Percentiles rank a stretch among this genome's conserved stretches.
Evolutionary conservation across 352 stramenopile genomes (phyloP).

Genomic region (Phytophthora sp.): DNA sequence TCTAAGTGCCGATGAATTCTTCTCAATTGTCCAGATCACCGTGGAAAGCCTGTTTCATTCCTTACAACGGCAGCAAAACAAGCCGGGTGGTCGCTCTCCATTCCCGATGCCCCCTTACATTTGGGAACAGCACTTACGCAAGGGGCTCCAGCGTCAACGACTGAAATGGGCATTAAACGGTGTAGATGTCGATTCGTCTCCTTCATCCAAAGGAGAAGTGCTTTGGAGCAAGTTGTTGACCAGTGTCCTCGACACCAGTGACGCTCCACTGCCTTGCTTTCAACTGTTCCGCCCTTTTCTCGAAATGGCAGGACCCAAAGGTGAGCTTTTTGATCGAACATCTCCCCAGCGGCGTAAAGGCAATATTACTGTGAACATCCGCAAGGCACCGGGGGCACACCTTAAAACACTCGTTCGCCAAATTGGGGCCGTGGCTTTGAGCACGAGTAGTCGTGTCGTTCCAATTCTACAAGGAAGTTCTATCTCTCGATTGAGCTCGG

Average conservation of each 20-base stretch:
- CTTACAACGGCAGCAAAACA: slow-evolving; percentile 6
- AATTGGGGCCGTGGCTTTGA: slow-evolving; percentile 4
- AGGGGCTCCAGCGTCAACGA: slow-evolving; percentile 14
- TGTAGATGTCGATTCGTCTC: not conserved
- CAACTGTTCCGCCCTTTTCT: slow-evolving; percentile 22
- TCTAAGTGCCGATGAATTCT: slow-evolving; percentile 23
- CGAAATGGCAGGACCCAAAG: slow-evolving; percentile 25
- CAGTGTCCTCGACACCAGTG: slow-evolving; percentile 8
- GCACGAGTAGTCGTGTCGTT: slow-evolving; percentile 9
- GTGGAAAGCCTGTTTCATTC: slow-evolving; percentile 14
- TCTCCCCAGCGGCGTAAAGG: not conserved
- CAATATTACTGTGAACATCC: not conserved
- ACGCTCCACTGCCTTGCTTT: slow-evolving; percentile 16
- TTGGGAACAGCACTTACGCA: slow-evolving; percentile 20
- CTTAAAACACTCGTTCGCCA: slow-evolving; percentile 9
- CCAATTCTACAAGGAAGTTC: slow-evolving; percentile 6
- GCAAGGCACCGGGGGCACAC: not conserved
- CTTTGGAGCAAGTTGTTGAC: slow-evolving; percentile 18
- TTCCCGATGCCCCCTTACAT: slow-evolving; percentile 16
- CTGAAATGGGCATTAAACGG: slow-evolving; percentile 11
- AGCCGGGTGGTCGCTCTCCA: not conserved
- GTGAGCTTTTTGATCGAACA: slow-evolving; percentile 21
- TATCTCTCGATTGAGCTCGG: not conserved
- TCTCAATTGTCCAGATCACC: slow-evolving; percentile 12
- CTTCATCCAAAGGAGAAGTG: not conserved